Evolutionary conservation across 495 filamentous ascomycete species (phyloP), one percentile per base, ranked within the genome.

Genomic region (Clohesyomyces aquaticus): DNA sequence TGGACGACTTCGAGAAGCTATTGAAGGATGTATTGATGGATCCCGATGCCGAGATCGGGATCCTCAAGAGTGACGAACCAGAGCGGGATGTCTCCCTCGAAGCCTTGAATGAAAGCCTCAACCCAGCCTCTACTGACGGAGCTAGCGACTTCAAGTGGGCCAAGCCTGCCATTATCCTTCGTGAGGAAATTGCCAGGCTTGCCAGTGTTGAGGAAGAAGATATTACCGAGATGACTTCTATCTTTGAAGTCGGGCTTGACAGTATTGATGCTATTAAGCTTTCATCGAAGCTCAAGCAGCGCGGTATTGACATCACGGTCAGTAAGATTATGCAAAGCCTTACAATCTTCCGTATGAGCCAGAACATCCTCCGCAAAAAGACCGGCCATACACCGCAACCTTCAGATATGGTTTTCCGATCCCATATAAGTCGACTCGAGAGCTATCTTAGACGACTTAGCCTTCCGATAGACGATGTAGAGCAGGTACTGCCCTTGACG

Each of bases 261-360:
- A 88, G 87, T 65, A 87, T 89, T 64, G 87, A 89, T 63, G 73
- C 81, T 18, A 87, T 86, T 66, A 89, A 87, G 71, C 77, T 91
- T 3, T 83, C 89, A 1, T 83, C 88, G 0, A 79, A 79, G 47
- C 76, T 95, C 22, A 88, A 83, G 65, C 80, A 75, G 49, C 52
- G 74, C 12, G 85, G 83, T 0, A 80, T 91, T 32, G 71, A 75
- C 2, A 63, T 93, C 52, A 79, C 86, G 9, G 82, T 90, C 12
- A 88, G 89, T 71, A 73, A 73, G 32, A 83, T 95, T 48, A 87
- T 93, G 82, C 84, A 80, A 61, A 78, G 77, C n/a, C 83, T 85
- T 49, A 90, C 84, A 0, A 82, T 94, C 22, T 73, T 77, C 9
- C 79, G 75, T 28, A 83, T 90, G 72, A 49, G 74, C 3, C 53